Base-by-base conservation (phyloP, 2,329 filamentous ascomycete genomes). In the Cyphellophora attinorum region DNA sequence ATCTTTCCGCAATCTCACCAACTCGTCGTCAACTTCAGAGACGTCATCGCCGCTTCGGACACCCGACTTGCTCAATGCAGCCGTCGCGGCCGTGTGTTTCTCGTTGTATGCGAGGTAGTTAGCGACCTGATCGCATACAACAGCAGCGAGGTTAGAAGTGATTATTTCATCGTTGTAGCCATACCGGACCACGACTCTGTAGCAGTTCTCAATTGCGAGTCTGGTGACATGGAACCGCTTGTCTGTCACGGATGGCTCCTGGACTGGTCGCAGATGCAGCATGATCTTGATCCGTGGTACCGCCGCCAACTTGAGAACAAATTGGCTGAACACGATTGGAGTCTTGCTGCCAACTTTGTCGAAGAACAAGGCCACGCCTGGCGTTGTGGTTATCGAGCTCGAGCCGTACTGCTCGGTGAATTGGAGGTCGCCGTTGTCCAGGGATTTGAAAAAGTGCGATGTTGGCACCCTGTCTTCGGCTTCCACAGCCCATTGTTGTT, bases 101-200 rank as follows among this genome's bases (percentile, higher is more conserved):
- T 55, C 46, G 29, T 55, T 49, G 28, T 58, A 53, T 0, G 65
- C 57, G 18, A 78, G 55, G 38, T 64, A 72, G 5, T 60, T 51
- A 19, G 67, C 63, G 14, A 81, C 60, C 39, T 81, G 68, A 35
- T 78, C 67, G 34, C 70, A 70, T 17, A 84, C 67, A 2, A 79
- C 51, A 1, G 64, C 58, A 1, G 67, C 77, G 5, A 85, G 64
- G 38, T 81, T 72, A 0, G 72, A 72, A 0, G 72, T 78, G 29
- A 85, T 67, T 17, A 84, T 70, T 42, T 80, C 71, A 46, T 86
- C 81, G 55, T 73, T 80, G 54, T 81, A 86, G 1, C 81, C 81
- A 49, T 85, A 77, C 10, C 80, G 72, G 2, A 83, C 65, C 2
- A 80, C 73, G 6, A 85, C 62, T 3, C 79, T 72, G 51, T 84